Evolutionary conservation across 2,329 filamentous ascomycete genomes (phyloP), one percentile per base, ranked within the genome.

Genomic region (Paraconiothyrium brasiliense): DNA sequence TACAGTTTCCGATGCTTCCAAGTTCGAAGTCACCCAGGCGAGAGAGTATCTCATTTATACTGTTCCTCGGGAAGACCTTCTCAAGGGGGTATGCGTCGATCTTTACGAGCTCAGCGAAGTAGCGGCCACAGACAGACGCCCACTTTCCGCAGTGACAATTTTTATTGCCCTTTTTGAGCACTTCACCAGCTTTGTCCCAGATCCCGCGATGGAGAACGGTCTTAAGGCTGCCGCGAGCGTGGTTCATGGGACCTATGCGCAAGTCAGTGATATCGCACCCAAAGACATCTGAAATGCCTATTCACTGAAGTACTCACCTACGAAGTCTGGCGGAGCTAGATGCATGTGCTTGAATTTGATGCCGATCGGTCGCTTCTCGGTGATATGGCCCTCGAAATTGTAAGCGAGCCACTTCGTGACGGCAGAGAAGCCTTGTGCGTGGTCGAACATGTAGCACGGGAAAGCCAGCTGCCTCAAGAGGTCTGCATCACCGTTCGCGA

Each of bases 381-480:
- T 65, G 43, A 76, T 70, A 37, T 72, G 69, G 8, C 70, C 68
- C 8, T 44, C 30, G 11, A 52, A 61, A 35, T 77, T 64, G 69
- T 79, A 78, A 1, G 68, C 75, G 1, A 78, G 65, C 34, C 62
- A 72, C 58, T 70, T 72, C 0, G 75, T 79, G 4, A 71, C 64
- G 0, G 48, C 50, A 0, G 63, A 57, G 46, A 77, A 78, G 6
- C 67, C 76, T 2, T 57, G 11, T 3, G 68, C 68, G 57, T 76
- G 63, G 32, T 75, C 66, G 63, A 78, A 78, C 3, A 64, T 47
- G 37, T 68, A 69, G 58, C 69, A 71, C 0, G 76, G 75, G 16
- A 72, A 70, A 0, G 74, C 66, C 0, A 76, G 51, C 22, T 46
- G 54, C 22, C 56, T 58, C 2, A 59, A 60, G 9, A 51, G 30